Evolutionary conservation across 2,329 filamentous ascomycete species (phyloP), one percentile per base, ranked within the genome.

Genomic region (Cercospora beticola): DNA sequence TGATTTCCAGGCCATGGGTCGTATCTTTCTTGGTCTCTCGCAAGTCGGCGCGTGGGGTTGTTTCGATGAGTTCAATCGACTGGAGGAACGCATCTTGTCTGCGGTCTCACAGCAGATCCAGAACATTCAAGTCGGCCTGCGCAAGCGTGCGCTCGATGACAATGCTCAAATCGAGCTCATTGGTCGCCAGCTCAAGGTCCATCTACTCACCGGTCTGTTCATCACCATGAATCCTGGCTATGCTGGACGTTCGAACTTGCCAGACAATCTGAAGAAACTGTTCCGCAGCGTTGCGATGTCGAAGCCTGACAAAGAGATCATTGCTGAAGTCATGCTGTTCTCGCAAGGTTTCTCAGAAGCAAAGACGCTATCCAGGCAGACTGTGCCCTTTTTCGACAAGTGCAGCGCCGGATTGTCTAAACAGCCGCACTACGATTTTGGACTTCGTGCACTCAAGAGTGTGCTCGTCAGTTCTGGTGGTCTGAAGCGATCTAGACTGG

Each of bases 191-290:
- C 86, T 99, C 59, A 88, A 86, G 71, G 95, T 99, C 73, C 96
- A 97, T 76, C 86, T 87, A 70, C 97, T 97, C 78, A 98, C 96
- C 62, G 95, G 95, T 75, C 95, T 99, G 79, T 99, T 99, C 84
- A 99, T 99, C 79, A 99, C 95, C 46, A 99, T 99, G 96, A 99
- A 99, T 80, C 95, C 95, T 79, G 95, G 95, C 63, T 99, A 99
- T 82, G 95, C 95, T 64, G 95, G 95, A 67, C 92, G 95, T 81
- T 99, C 95, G 61, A 99, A 99, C 81, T 83, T 99, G 77, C 95
- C 95, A 2, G 95, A 99, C 82, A 99, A 99, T 80, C 82, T 99
- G 83, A 99, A 99, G 88, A 99, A 99, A 82, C 85, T 99, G 49
- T 99, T 99, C 88, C 90, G 96, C 78, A 99, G 95, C 77, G 94